phyloP scores from a whole-genome alignment of 495 filamentous ascomycete genomes.

The Cercophora scortea region DNA sequence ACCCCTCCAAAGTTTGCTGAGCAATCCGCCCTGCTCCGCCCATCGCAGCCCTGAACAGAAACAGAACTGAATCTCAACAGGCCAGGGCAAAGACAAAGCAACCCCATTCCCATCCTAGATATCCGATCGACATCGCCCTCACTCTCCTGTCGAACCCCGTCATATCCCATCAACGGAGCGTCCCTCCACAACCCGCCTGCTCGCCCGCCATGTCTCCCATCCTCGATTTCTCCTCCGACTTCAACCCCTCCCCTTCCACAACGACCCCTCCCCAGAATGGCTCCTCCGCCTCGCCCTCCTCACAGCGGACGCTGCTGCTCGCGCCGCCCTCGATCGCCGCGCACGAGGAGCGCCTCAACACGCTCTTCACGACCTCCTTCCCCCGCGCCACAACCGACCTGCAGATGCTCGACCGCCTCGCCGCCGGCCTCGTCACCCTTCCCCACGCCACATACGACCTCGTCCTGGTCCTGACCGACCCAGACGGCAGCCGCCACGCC shows the following conservation, averaged over 20 bases:
- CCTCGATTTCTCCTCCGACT: slow-evolving; percentile 21
- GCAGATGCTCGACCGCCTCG: slow-evolving; percentile 96
- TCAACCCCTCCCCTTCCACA: slow-evolving; percentile 14
- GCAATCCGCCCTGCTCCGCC: too few relatives aligned
- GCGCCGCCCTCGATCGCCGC: slow-evolving; percentile 46
- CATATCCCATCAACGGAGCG: too few relatives aligned
- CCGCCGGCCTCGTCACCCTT: slow-evolving; percentile 71
- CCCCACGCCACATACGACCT: slow-evolving; percentile 73
- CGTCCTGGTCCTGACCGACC: slow-evolving; percentile 74
- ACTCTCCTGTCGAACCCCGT: too few relatives aligned
- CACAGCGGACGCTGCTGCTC: slow-evolving; percentile 43
- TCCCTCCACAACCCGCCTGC: too few relatives aligned
- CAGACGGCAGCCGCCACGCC: slow-evolving; percentile 50
- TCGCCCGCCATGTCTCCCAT: background rate
- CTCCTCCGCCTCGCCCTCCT: slow-evolving; percentile 1
- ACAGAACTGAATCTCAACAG: too few relatives aligned
- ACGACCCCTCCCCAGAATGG: slow-evolving; percentile 4
- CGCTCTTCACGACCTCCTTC: slow-evolving; percentile 35
- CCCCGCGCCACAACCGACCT: slow-evolving; percentile 73
- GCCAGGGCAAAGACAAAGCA: too few relatives aligned
- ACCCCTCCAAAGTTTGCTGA: too few relatives aligned
- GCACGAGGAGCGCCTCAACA: slow-evolving; percentile 37
- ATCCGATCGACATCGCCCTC: too few relatives aligned
- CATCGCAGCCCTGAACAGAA: too few relatives aligned
- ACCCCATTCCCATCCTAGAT: too few relatives aligned